Evolutionary conservation across 2,329 filamentous ascomycete species (phyloP).

Genomic region (Sporothrix schenckii): DNA sequence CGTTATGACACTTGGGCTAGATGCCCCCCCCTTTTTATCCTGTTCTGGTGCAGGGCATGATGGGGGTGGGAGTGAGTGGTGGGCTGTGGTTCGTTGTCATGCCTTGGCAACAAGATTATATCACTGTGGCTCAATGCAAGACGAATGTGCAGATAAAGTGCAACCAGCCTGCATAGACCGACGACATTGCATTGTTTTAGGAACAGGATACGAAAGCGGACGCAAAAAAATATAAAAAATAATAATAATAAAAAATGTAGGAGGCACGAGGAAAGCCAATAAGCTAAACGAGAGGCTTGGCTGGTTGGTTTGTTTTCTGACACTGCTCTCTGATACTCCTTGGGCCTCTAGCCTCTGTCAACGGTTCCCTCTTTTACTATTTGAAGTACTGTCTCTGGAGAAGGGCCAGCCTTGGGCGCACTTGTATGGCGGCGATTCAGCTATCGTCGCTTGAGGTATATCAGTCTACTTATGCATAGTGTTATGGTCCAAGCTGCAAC

Average conservation of each 20-base stretch:
- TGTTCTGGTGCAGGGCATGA: not conserved
- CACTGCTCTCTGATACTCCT: not conserved
- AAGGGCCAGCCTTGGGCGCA: not conserved
- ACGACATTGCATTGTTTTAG: not conserved
- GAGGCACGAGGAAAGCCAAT: not conserved
- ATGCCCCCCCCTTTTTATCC: no score
- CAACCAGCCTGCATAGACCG: slow-evolving; percentile 10
- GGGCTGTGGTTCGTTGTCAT: slow-evolving; percentile 1
- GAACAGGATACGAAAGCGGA: not conserved
- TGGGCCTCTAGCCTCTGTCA: not conserved
- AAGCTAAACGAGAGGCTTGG: slow-evolving; percentile 10
- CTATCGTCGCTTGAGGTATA: no score
- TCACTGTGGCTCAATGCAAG: slow-evolving; percentile 6
- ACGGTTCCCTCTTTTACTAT: not conserved
- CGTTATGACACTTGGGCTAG: slow-evolving; percentile 3
- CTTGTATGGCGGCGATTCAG: not conserved
- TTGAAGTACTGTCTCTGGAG: not conserved
- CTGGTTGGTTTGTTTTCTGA: not conserved
- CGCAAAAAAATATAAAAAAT: not conserved
- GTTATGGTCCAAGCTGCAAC: not conserved
- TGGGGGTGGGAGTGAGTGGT: not conserved
- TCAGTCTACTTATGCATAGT: not conserved
- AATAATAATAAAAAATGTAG: not conserved
- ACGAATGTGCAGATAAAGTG: slow-evolving; percentile 7
- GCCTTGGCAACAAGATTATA: not conserved